Percentiles rank a stretch among this genome's conserved stretches.
phyloP scores from a whole-genome alignment of 805 yeast species.

The Saccharomyces jurei region DNA sequence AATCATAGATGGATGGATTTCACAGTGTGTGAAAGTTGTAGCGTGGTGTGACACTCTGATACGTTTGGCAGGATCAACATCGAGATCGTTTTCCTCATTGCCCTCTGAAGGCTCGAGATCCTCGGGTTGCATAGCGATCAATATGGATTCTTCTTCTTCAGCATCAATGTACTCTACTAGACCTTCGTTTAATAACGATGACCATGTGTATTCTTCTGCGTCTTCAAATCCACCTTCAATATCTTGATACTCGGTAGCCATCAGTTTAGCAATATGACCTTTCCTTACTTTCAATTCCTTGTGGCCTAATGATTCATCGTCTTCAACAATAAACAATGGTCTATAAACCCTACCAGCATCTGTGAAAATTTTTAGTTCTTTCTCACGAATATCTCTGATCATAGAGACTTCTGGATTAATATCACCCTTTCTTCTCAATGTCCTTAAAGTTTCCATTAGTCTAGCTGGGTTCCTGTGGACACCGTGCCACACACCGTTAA shows the following conservation, averaged over 20 bases:
- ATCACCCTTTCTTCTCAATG: conserved; percentile 89
- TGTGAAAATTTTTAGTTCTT: conserved; percentile 90
- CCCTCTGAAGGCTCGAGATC: conserved; percentile 69
- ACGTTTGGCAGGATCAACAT: conserved; percentile 56
- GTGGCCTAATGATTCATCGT: conserved; percentile 57
- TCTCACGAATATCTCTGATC: conserved; percentile 93
- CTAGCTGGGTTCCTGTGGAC: conserved; percentile 94
- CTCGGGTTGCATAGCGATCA: conserved; percentile 98
- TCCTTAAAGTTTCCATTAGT: conserved; percentile 82
- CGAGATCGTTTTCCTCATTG: conserved; percentile 34
- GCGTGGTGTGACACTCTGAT: conserved; percentile 66
- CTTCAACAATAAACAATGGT: conserved; percentile 89
- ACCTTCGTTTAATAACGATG: conserved; percentile 72
- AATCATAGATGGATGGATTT: conserved; percentile 97
- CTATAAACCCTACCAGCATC: conserved; percentile 98
- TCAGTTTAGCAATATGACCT: conserved; percentile 68
- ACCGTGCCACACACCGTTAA: conserved; percentile 99
- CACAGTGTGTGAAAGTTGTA: conserved; percentile 95
- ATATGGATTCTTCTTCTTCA: conserved; percentile 95
- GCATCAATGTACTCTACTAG: conserved; percentile 96
- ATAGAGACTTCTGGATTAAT: conserved; percentile 94
- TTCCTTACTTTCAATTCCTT: conserved; percentile 74
- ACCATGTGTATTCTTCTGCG: conserved; percentile 70
- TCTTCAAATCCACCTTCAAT: conserved; percentile 45
- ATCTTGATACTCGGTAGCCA: conserved; percentile 54